Base-by-base conservation (phyloP, 1,139 yeast species). In the Magnusiomyces tetraspermus region DNA sequence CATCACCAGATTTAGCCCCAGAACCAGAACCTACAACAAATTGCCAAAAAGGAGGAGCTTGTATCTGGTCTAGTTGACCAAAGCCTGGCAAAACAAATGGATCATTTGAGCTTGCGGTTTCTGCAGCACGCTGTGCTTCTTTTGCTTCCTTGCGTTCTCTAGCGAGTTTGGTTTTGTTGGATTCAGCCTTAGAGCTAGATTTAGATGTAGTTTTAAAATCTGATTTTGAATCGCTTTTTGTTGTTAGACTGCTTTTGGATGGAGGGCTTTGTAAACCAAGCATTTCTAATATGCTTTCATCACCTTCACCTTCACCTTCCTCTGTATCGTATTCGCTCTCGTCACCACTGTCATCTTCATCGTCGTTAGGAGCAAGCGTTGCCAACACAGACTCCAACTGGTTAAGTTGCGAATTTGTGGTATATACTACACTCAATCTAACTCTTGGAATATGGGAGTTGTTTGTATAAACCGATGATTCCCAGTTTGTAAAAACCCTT, bases 401-500 rank as follows among this genome's bases (percentile, higher is more conserved):
- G 17, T n/a, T 23, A 8, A 19, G 31, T 15, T 46, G 49, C 21
- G 49, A 26, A 5, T 33, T 17, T 2, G 49, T 26, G 6, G 49
- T 22, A 23, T 36, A 33, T 3, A 23, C 24, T 17, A 23, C 28
- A 2, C 33, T 11, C 11, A 46, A 23, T 13, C 28, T 33, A 15
- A 45, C 37, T 1, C 47, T 17, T 24, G 56, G 54, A 15, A 55
- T 43, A 22, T 22, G 44, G 3, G 57, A 53, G 13, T 30, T 31
- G 49, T 71, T 76, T 13, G 67, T 42, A 49, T 53, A 60, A 1
- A 61, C 28, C 1, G 70, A 60, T 3, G 66, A 57, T 48, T 69
- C 74, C 96, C 96, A 87, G 53, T 76, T 77, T 49, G 76, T 77
- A 1, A 75, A 67, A 3, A 67, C 68, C 8, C 46, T 22, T 4